Base-by-base conservation (phyloP, 139 green algal species). In the Volvox africanus region DNA sequence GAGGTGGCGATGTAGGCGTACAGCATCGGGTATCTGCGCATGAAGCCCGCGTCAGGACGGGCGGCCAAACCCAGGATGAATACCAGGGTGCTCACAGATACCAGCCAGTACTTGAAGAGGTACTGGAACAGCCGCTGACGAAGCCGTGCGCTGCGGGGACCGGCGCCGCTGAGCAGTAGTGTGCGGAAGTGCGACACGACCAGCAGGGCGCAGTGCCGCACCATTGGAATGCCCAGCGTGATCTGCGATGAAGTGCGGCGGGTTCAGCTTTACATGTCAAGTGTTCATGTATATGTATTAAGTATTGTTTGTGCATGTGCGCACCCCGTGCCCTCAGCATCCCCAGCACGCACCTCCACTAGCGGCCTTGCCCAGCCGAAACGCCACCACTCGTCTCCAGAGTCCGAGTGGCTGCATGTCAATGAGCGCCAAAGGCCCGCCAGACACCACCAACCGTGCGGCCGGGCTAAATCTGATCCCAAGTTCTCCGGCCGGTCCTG, bases 61-160 rank as follows among this genome's bases (percentile, higher is more conserved):
- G 61, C 18, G 1, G 81, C 30, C 18, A 87, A 62, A 0, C 81
- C 81, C n/a, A 87, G 30, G 17, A 87, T 61, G 61, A 87, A 28
- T 0, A 19, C 55, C 61, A 87, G 55, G 30, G 67, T 13, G 6
- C 30, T 14, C 2, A 13, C 26, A 20, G 30, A 28, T 3, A 65
- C 81, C 61, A 77, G 61, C 81, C 81, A 87, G 81, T 87, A 87
- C 55, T 87, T 87, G 61, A 61, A 9, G 30, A 32, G 30, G 61
- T 75, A 87, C 81, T 87, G 81, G 55, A 76, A 87, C 37, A 30
- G 28, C 17, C 81, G 81, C 14, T 12, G 20, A 11, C 37, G 16
- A 32, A 87, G 61, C 61, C 76, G 81, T 17, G 30, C 21, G 61
- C 35, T 0, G 18, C 81, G 36, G 61, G 35, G n/a, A 1, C 3